phyloP scores from a whole-genome alignment of 768 basidiomycete species.

The Lentinula detonsa region DNA sequence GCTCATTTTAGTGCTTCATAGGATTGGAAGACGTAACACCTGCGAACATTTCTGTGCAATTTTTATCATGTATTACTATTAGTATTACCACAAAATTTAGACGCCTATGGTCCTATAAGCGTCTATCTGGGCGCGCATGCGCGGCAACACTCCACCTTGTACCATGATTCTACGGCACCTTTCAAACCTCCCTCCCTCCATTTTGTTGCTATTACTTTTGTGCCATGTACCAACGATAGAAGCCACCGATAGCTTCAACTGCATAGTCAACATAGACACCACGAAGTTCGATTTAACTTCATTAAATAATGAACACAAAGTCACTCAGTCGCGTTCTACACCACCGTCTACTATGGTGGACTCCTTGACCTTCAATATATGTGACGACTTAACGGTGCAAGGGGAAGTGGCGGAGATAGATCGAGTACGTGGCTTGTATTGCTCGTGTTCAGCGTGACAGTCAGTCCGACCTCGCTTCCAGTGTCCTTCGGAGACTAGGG shows the following conservation, averaged over 20 bases:
- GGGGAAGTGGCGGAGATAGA: constrained; percentile 48
- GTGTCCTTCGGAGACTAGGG: constrained; percentile 67
- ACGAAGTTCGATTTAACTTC: constrained; percentile 54
- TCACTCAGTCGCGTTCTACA: constrained; percentile 44
- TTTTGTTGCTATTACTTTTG: constrained; percentile 12
- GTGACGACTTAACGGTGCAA: constrained; percentile 45
- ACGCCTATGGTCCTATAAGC: too few species aligned
- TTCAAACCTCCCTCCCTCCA: neutral
- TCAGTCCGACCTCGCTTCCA: constrained; percentile 19
- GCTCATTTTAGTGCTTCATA: constrained; percentile 54
- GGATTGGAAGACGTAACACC: neutral
- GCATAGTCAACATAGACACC: constrained; percentile 35
- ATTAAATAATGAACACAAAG: constrained; percentile 45
- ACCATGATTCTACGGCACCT: constrained; percentile 16
- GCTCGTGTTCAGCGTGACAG: neutral
- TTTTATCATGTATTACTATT: too few species aligned
- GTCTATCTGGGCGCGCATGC: too few species aligned
- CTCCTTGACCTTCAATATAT: constrained; percentile 61
- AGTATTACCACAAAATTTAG: too few species aligned
- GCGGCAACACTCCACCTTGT: too few species aligned
- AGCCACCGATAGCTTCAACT: constrained; percentile 50
- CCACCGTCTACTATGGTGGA: constrained; percentile 65
- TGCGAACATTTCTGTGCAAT: neutral
- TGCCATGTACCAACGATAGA: constrained; percentile 17
- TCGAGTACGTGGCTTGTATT: constrained; percentile 47